These are phyloP conservation scores for Ophiosphaerella herpotricha DNA, from an alignment of 2,329 filamentous ascomycete species.

Conservation along the genomic window DNA sequence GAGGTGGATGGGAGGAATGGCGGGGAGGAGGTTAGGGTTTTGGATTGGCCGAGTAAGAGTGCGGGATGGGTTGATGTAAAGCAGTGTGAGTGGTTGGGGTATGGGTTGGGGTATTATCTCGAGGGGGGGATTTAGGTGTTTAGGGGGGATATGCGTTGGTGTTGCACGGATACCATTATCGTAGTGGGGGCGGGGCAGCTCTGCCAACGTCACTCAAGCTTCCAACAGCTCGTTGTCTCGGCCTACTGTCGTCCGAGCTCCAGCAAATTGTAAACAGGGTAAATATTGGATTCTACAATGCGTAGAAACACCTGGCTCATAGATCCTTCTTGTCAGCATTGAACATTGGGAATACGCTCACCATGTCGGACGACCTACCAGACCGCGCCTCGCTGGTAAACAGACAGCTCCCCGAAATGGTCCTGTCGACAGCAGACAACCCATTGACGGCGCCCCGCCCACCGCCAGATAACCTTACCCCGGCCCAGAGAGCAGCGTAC, in stretches of 20 bases:
- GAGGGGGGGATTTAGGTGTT: conserved; percentile 26
- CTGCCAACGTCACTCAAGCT: conserved; percentile 15
- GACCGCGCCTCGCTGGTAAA: conserved; percentile 52
- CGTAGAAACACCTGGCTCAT: not conserved
- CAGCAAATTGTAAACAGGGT: not conserved
- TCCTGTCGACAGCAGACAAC: conserved; percentile 53
- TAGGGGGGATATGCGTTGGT: too few species aligned
- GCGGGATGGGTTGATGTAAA: conserved; percentile 54
- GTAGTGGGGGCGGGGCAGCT: conserved; percentile 12
- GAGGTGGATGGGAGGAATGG: conserved; percentile 41
- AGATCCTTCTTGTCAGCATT: not conserved
- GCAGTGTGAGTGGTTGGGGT: conserved; percentile 53
- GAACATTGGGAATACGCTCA: conserved; percentile 1
- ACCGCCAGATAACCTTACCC: conserved; percentile 48
- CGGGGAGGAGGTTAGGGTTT: conserved; percentile 46
- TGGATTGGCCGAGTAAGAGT: conserved; percentile 54
- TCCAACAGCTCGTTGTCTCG: conserved; percentile 8
- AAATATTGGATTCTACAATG: not conserved
- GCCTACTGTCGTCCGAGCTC: conserved; percentile 18
- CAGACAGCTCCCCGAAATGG: conserved; percentile 56
- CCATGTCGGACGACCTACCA: conserved; percentile 42
- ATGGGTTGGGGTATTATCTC: conserved; percentile 40
- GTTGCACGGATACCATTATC: not conserved
- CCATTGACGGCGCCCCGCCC: conserved; percentile 50
- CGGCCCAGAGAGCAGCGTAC: conserved; percentile 50